Base-by-base conservation (phyloP, 305 asterid species). In the Euphrasia arctica region DNA sequence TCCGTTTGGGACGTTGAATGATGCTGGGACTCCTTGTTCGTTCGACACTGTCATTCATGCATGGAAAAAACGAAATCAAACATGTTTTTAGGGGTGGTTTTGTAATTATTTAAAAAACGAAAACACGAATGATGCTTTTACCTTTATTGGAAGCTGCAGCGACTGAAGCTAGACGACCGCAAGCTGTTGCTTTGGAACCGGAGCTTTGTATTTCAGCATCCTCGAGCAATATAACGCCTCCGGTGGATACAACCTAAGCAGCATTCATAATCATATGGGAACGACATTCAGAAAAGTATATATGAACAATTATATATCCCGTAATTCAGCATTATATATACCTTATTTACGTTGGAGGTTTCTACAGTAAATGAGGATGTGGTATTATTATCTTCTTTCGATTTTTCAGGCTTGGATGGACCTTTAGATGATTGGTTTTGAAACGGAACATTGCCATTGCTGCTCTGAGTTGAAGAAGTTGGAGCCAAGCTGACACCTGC, bases 151-250 rank as follows among this genome's bases (percentile, higher is more conserved):
- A 91, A 63, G 83, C 81, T 55, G 81, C 76, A 50, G 99, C 84
- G 54, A 94, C 60, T 61, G 86, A 79, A 65, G 96, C 88, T 47
- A 94, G 79, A 64, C 73, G 82, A 58, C 87, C 85, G 32, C 98
- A 94, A 13, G 97, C 75, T 58, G 96, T 80, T 54, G 98, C 95
- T 77, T 94, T 94, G 59, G 98, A 88, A 62, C 99, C 99, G 1
- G 86, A 86, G 69, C 58, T 86, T 76, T 69, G 77, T 60, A 80
- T 42, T 66, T 74, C 80, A 55, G 91, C 95, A 67, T 87, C 87
- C 73, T 75, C 78, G 14, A 94, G 88, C 66, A 75, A 73, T 69
- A 91, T 64, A 68, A 88, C 69, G 12, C 79, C 88, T 75, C 82
- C 85, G 58, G 64, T 61, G 32, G 86, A 47, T 28, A 47, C 63